A percentile compares a stretch with the other conserved stretches of the same genome.
Conservation (phyloP, 768 basidiomycete genomes). For the Russula ochroleuca region DNA sequence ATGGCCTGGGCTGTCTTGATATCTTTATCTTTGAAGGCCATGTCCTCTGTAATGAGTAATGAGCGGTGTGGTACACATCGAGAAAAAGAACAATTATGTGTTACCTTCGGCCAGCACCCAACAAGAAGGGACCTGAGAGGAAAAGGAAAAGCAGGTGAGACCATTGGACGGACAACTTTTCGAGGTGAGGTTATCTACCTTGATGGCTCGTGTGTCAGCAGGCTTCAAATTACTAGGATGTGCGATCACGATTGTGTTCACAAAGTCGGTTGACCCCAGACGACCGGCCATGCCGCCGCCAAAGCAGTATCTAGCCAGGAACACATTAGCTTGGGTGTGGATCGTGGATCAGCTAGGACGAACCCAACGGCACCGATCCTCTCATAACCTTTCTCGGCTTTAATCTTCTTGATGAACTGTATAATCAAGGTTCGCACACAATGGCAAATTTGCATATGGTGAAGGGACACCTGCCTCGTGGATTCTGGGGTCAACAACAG, state of each 20-base stretch:
- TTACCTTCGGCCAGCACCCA: constrained; percentile 41
- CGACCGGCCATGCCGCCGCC: constrained; percentile 35
- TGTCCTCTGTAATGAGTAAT: constrained; percentile 34
- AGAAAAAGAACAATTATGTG: not conserved
- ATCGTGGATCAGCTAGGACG: constrained; percentile 5
- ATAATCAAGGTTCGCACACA: not conserved
- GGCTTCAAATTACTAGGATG: constrained; percentile 39
- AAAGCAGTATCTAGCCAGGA: constrained; percentile 37
- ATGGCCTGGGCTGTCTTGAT: constrained; percentile 34
- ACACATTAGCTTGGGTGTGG: not conserved
- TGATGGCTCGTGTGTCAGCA: constrained; percentile 38
- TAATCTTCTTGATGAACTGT: constrained; percentile 39
- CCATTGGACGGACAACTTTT: constrained; percentile 15
- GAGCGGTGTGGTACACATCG: not conserved
- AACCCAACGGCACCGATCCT: constrained; percentile 45
- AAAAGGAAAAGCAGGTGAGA: constrained; percentile 21
- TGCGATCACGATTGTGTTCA: constrained; percentile 40
- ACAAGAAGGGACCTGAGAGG: constrained; percentile 22
- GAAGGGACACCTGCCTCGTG: constrained; percentile 27
- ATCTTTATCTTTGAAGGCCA: constrained; percentile 29
- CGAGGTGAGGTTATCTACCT: constrained; percentile 24
- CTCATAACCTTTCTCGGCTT: constrained; percentile 38
- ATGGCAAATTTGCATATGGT: not conserved
- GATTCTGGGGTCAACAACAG: constrained; percentile 32
- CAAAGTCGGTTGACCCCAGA: constrained; percentile 33